These are phyloP conservation scores for Coemansia sp. DNA, from an alignment of 192 early-diverging fungal species.

Conservation along the genomic window DNA sequence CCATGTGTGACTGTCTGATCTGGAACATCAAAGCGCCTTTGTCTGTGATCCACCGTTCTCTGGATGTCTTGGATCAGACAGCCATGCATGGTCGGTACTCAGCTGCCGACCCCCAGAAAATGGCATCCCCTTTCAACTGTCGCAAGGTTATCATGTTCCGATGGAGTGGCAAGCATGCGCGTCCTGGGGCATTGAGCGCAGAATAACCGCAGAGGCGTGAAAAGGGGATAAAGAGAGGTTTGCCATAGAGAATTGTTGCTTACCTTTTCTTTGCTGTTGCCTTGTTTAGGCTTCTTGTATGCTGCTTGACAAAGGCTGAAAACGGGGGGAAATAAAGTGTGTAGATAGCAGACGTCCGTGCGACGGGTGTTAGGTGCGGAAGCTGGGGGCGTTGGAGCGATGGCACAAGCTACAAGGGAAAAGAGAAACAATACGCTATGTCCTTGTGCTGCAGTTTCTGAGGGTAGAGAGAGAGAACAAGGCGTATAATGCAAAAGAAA, in stretches of 20 bases:
- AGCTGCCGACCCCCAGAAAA: too few species aligned
- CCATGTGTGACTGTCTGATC: background rate
- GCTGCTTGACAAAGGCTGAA: background rate
- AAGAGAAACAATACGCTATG: background rate
- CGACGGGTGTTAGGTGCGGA: background rate
- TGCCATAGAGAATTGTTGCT: background rate
- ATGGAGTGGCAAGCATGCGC: conserved; percentile 1
- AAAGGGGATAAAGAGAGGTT: background rate
- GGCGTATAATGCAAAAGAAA: background rate
- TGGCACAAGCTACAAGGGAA: background rate
- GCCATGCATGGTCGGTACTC: too few species aligned
- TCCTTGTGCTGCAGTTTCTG: background rate
- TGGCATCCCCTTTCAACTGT: too few species aligned
- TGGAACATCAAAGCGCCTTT: background rate
- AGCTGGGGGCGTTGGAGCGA: background rate
- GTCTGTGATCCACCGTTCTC: too few species aligned
- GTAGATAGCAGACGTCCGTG: background rate
- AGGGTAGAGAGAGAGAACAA: background rate
- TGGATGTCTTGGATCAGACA: too few species aligned
- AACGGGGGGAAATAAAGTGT: background rate
- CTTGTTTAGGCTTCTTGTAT: background rate
- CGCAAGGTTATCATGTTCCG: background rate
- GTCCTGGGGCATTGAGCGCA: conserved; percentile 7
- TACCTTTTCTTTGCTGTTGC: conserved; percentile 9
- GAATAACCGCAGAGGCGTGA: conserved; percentile 4